Evolutionary conservation across 345 rosid species (phyloP).

Genomic region (Turritis glabra): DNA sequence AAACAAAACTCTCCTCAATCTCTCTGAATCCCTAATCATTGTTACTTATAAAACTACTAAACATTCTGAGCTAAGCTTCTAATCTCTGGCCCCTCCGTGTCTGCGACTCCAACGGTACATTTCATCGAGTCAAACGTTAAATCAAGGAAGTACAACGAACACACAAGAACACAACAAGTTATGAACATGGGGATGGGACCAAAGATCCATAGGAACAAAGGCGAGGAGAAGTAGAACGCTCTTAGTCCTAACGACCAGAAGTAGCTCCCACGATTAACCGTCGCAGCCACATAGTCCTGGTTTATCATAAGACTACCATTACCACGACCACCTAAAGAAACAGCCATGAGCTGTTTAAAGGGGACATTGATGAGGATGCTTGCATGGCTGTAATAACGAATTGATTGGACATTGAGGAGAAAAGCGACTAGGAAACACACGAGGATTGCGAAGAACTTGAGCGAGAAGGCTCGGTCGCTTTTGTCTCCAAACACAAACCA

Average conservation of each 20-base stretch:
- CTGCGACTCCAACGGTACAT: slow-evolving; percentile 41
- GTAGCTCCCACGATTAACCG: slow-evolving; percentile 77
- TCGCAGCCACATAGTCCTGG: slow-evolving; percentile 62
- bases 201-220: slow-evolving; percentile 85
- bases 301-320: slow-evolving; percentile 45
- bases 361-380: slow-evolving; percentile 86
- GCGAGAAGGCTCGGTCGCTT: slow-evolving; percentile 53
- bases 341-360: slow-evolving; percentile 44
- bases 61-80: slow-evolving; percentile 37
- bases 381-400: slow-evolving; percentile 88
- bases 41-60: background rate
- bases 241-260: slow-evolving; percentile 92
- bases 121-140: slow-evolving; percentile 52
- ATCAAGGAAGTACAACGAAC: slow-evolving; percentile 68
- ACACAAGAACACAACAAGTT: slow-evolving; percentile 59
- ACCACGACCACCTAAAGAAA: slow-evolving; percentile 35
- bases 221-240: slow-evolving; percentile 87
- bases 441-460: slow-evolving; percentile 71
- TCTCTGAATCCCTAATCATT: background rate
- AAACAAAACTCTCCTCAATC: slow-evolving; percentile 6
- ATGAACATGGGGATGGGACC: slow-evolving; percentile 80
- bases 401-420: slow-evolving; percentile 68
- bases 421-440: slow-evolving; percentile 73
- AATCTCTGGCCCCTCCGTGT: slow-evolving; percentile 28
- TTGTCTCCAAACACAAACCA: slow-evolving; percentile 57